Conservation (phyloP, 176 grass and related monocot species). For the Elymus sibiricus region DNA sequence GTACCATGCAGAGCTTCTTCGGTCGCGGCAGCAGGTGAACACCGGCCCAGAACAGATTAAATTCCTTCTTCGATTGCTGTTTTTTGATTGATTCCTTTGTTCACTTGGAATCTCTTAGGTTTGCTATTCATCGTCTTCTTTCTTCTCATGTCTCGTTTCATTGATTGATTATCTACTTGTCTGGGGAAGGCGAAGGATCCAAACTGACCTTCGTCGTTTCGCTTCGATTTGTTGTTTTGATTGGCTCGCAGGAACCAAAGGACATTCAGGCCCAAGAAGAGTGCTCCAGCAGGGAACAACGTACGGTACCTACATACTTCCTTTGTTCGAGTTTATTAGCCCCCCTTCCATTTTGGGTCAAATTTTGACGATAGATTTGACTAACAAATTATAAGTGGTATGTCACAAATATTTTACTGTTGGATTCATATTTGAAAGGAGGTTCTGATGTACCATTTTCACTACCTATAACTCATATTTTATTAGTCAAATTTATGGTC, state of each 20-base stretch:
- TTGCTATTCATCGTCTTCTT: neutral
- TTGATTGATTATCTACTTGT: neutral
- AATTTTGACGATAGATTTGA: too few relatives aligned
- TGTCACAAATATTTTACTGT: too few relatives aligned
- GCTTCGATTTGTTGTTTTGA: neutral
- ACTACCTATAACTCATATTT: too few relatives aligned
- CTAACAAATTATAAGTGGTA: too few relatives aligned
- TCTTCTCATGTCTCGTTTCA: neutral
- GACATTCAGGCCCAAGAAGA: constrained; percentile 94
- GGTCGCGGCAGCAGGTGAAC: constrained; percentile 59
- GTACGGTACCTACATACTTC: constrained; percentile 11
- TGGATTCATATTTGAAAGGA: too few relatives aligned
- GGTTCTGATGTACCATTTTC: too few relatives aligned
- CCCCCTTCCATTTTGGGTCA: too few relatives aligned
- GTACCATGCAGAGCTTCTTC: constrained; percentile 58
- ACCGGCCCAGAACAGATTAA: neutral
- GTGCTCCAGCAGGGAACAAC: constrained; percentile 63
- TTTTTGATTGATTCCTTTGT: neutral
- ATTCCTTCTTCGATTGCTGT: neutral
- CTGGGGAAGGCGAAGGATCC: neutral
- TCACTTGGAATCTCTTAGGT: neutral
- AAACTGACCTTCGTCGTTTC: neutral
- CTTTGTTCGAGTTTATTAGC: too few relatives aligned
- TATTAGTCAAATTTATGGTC: too few relatives aligned
- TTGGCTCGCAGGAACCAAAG: constrained; percentile 63